These are phyloP conservation scores for Gentiana dahurica DNA, from an alignment of 257 asterid genomes.

Conservation along the genomic window DNA sequence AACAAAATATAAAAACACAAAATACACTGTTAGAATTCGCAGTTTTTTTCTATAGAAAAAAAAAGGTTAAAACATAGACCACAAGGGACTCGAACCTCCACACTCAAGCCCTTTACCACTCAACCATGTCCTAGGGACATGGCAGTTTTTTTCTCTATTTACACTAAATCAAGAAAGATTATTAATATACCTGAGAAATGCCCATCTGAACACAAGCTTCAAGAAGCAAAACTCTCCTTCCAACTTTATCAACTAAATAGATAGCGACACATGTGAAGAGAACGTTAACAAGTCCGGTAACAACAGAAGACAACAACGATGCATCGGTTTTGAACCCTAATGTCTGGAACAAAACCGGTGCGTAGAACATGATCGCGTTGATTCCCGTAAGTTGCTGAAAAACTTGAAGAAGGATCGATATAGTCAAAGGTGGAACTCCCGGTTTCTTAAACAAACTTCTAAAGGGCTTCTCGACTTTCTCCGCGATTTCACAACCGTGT, in stretches of 20 bases:
- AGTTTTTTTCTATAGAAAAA: no score
- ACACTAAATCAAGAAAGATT: neutral
- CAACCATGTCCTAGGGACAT: no score
- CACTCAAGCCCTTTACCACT: no score
- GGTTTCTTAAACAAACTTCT: conserved; percentile 20
- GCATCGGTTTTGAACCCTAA: conserved; percentile 38
- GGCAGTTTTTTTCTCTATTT: no score
- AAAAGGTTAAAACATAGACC: no score
- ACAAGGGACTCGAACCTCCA: neutral
- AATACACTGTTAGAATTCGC: no score
- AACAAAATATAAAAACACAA: no score
- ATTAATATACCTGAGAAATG: conserved; percentile 20
- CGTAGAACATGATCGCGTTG: conserved; percentile 23
- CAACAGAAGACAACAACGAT: conserved; percentile 31
- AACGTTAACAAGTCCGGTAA: conserved; percentile 32
- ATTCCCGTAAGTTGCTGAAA: no score
- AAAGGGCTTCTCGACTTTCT: conserved; percentile 20
- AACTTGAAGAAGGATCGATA: conserved; percentile 22
- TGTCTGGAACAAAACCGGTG: conserved; percentile 45
- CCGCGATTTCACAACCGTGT: conserved; percentile 22
- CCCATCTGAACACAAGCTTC: conserved; percentile 40
- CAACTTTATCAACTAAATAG: conserved; percentile 27
- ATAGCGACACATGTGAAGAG: conserved; percentile 28
- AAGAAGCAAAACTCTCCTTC: conserved; percentile 27
- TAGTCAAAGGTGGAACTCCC: conserved; percentile 16